Conservation (phyloP, 2,329 filamentous ascomycete species). For the Alternaria viburni region DNA sequence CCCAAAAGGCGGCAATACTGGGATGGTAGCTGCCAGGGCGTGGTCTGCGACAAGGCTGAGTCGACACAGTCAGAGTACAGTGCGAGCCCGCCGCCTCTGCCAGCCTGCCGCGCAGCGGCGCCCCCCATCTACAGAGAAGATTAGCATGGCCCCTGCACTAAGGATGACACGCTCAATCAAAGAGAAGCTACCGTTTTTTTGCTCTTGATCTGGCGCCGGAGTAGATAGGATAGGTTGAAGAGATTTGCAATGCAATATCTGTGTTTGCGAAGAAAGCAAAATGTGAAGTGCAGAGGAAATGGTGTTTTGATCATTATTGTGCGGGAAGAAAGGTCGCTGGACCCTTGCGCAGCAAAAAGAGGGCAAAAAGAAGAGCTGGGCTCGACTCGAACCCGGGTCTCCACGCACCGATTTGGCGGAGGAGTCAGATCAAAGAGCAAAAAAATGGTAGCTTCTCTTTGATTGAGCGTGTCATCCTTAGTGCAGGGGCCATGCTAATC, state of each 20-base stretch:
- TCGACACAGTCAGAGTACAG: neutral
- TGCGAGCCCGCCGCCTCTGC: neutral
- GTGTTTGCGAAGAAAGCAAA: neutral
- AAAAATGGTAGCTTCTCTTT: slow-evolving; percentile 49
- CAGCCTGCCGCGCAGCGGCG: neutral
- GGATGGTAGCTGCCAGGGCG: neutral
- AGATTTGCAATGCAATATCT: neutral
- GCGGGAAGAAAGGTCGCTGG: neutral
- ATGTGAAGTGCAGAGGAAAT: neutral
- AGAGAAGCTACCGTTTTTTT: slow-evolving; percentile 47
- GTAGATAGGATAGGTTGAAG: neutral
- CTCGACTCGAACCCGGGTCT: neutral
- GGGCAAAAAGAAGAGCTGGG: neutral
- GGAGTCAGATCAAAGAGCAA: slow-evolving; percentile 7
- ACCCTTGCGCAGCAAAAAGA: neutral
- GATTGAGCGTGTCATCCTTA: slow-evolving; percentile 80
- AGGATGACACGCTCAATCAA: slow-evolving; percentile 75
- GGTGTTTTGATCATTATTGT: neutral
- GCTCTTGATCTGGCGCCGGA: neutral
- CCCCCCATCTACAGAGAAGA: slow-evolving; percentile 3
- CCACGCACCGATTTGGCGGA: neutral
- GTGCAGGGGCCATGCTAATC: slow-evolving; percentile 66
- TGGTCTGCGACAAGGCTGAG: neutral
- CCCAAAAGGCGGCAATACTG: neutral
- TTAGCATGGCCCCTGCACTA: slow-evolving; percentile 71